Evolutionary conservation across 2,329 filamentous ascomycete genomes (phyloP).

Genomic region (Cladophialophora psammophila): DNA sequence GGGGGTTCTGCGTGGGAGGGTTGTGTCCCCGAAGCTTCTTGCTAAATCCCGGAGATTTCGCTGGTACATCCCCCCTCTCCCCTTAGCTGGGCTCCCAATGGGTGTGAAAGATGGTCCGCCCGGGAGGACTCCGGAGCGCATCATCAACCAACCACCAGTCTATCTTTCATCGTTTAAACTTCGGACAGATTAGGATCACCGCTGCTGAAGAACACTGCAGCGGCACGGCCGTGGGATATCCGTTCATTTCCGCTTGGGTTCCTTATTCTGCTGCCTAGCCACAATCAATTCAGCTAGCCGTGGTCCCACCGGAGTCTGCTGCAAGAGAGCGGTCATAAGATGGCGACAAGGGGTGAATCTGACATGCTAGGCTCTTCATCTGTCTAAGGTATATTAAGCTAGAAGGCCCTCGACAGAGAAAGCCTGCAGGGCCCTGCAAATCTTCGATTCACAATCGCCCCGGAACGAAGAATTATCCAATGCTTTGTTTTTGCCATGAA

Average conservation of each 20-base stretch:
- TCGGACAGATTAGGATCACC: background rate
- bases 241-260: background rate
- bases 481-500: background rate
- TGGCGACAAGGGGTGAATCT: background rate
- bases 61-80: slow-evolving; percentile 6
- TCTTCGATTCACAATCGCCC: background rate
- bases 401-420: background rate
- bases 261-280: background rate
- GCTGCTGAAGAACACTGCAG: background rate
- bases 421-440: background rate
- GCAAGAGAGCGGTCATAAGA: background rate
- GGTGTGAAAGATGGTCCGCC: slow-evolving; percentile 16
- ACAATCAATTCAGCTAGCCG: background rate
- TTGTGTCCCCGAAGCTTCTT: slow-evolving; percentile 5
- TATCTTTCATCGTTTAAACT: slow-evolving; percentile 8
- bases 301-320: background rate
- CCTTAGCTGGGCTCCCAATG: background rate
- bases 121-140: slow-evolving; percentile 20
- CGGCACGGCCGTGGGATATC: background rate
- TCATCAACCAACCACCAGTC: slow-evolving; percentile 9
- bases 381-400: background rate
- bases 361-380: background rate
- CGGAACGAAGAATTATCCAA: background rate
- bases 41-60: slow-evolving; percentile 11
- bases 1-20: slow-evolving; percentile 8